Evolutionary conservation across 2,329 filamentous ascomycete genomes (phyloP), one percentile per base, ranked within the genome.

Genomic region (Penicillium sp.): DNA sequence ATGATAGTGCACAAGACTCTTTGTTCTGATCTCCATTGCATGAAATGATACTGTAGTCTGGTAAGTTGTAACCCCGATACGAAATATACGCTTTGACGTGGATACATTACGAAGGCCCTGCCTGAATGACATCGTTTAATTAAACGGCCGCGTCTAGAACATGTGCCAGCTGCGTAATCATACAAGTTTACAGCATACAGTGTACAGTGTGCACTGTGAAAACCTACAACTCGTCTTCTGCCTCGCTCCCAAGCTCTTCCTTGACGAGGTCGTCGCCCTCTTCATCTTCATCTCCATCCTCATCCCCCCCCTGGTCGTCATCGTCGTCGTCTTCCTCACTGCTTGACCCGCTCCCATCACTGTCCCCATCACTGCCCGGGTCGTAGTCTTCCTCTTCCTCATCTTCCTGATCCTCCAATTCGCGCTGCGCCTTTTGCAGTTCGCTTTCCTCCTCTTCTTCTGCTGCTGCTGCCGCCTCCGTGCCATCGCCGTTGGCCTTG

Each of bases 351-450:
- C 77, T 79, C 8, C 76, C 77, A 38, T 77, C 77, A 59, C 73
- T 79, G 35, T 78, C 74, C 5, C 68, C 75, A 0, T 77, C 77
- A 60, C 73, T 79, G n/a, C 77, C 77, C 4, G 77, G 77, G 60
- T 80, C 75, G 60, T 79, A 80, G 59, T 79, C 78, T 56, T 80
- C 77, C 57, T 79, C 78, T 20, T 77, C 75, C 59, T 79, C 74
- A 45, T 79, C 76, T 61, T 77, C 68, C 60, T 79, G 74, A 55
- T 75, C 69, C 52, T 77, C 76, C n/a, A 81, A 72, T 64, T 78
- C 76, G 57, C 80, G 83, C 49, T 83, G 80, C 23, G 81, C 79
- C 66, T 83, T 81, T 64, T 83, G 77, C 50, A 86, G 65, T 64
- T 81, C 80, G 48, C 85, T 84, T 58, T 81, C 77, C 16, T 28